Percentiles rank a stretch among this genome's conserved stretches.
Evolutionary conservation across 2,329 filamentous ascomycete species (phyloP).

Genomic region (Fusarium staphyleae): DNA sequence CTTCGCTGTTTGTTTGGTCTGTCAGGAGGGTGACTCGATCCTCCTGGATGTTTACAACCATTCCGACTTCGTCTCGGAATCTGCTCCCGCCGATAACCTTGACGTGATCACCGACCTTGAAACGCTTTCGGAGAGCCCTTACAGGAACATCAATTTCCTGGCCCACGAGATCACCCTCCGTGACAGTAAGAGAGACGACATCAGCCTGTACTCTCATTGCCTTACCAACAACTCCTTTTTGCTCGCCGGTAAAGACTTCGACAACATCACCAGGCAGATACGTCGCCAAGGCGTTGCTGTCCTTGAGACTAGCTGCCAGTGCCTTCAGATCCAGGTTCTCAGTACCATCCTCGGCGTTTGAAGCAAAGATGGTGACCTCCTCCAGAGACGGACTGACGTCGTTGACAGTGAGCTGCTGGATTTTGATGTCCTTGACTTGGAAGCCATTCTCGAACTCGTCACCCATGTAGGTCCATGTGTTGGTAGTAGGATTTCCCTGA

Average conservation of each 20-base stretch:
- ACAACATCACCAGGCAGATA: slow-evolving; percentile 96
- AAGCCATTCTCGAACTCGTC: slow-evolving; percentile 95
- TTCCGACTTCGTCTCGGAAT: slow-evolving; percentile 93
- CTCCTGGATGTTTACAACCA: slow-evolving; percentile 92
- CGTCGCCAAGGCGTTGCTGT: slow-evolving; percentile 78
- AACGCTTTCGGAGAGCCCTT: slow-evolving; percentile 90
- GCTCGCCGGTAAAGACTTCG: slow-evolving; percentile 94
- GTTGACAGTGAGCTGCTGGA: slow-evolving; percentile 83
- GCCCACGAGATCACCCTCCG: slow-evolving; percentile 80
- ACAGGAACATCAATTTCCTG: slow-evolving; percentile 92
- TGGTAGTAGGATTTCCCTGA: slow-evolving; percentile 75
- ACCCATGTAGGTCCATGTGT: slow-evolving; percentile 83
- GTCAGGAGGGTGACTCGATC: slow-evolving; percentile 93
- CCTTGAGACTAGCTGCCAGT: slow-evolving; percentile 87
- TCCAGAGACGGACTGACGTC: slow-evolving; percentile 93
- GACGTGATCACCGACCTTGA: slow-evolving; percentile 93
- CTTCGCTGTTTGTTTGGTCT: slow-evolving; percentile 90
- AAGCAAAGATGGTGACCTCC: slow-evolving; percentile 93
- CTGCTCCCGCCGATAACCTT: slow-evolving; percentile 97
- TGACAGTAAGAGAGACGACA: slow-evolving; percentile 88
- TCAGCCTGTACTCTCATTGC: slow-evolving; percentile 87
- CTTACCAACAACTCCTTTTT: slow-evolving; percentile 87
- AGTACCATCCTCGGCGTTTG: slow-evolving; percentile 87
- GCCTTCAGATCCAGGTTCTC: slow-evolving; percentile 93
- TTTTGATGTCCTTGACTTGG: slow-evolving; percentile 90